phyloP scores from a whole-genome alignment of 306 rosid genomes.

The Begonia peltatifolia region DNA sequence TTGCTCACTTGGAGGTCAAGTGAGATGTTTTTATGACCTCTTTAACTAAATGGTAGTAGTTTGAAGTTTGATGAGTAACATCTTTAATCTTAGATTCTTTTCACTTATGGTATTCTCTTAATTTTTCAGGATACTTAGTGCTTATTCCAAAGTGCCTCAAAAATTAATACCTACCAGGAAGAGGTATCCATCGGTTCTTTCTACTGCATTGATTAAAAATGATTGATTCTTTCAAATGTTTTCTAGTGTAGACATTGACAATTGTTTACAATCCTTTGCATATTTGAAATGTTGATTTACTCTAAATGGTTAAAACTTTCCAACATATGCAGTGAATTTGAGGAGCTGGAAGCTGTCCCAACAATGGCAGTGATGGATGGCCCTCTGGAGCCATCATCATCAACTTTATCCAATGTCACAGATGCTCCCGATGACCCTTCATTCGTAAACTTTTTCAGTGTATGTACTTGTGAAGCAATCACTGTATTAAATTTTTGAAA shows the following conservation, averaged over 20 bases:
- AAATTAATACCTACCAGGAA: slow-evolving; percentile 31
- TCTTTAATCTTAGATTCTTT: background rate
- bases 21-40: background rate
- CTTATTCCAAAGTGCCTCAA: slow-evolving; percentile 53
- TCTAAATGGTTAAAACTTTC: too few relatives aligned
- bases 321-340: slow-evolving; percentile 36
- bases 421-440: slow-evolving; percentile 42
- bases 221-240: too few relatives aligned
- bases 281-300: too few relatives aligned
- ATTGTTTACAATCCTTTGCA: too few relatives aligned
- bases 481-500: too few relatives aligned
- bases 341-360: slow-evolving; percentile 54
- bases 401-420: slow-evolving; percentile 23
- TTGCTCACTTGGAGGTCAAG: slow-evolving; percentile 1
- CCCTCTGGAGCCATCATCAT: slow-evolving; percentile 33
- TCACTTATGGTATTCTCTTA: background rate
- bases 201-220: background rate
- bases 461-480: slow-evolving; percentile 13
- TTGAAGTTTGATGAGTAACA: background rate
- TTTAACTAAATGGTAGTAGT: background rate
- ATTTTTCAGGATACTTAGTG: slow-evolving; percentile 56
- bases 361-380: slow-evolving; percentile 29
- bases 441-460: slow-evolving; percentile 35
- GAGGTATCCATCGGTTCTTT: slow-evolving; percentile 22
- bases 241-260: too few relatives aligned